phyloP scores from a whole-genome alignment of 176 grass and related monocot genomes.

The Carex myosuroides region DNA sequence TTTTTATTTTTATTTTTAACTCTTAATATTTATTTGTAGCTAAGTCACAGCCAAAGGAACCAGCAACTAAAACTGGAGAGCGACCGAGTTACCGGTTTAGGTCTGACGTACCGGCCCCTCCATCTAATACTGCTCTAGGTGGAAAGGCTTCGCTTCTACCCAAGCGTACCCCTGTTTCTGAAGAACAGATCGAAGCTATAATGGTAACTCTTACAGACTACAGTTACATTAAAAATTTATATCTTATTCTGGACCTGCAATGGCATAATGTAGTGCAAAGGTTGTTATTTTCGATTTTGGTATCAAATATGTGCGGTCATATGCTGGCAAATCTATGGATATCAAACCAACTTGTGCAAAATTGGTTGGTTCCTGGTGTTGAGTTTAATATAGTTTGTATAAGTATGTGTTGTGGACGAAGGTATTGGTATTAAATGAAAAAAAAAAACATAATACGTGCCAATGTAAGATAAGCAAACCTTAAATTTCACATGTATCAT shows the following conservation, averaged over 20 bases:
- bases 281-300: not conserved
- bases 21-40: constrained; percentile 35
- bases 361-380: not conserved
- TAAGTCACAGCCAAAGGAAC: constrained; percentile 27
- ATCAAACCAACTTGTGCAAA: not conserved
- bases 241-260: not conserved
- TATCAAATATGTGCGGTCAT: not conserved
- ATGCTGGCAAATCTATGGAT: not conserved
- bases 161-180: constrained; percentile 75
- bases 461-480: not conserved
- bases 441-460: not conserved
- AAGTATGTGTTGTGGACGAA: not conserved
- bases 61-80: constrained; percentile 33
- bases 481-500: not conserved
- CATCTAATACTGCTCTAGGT: constrained; percentile 74
- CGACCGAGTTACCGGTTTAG: constrained; percentile 70
- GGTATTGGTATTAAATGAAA: not conserved
- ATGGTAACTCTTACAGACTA: constrained; percentile 60
- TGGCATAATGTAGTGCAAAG: not conserved
- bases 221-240: not conserved
- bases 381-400: not conserved
- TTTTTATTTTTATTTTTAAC: not conserved
- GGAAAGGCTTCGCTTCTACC: constrained; percentile 89
- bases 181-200: constrained; percentile 93
- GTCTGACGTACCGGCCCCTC: constrained; percentile 83